phyloP scores from a whole-genome alignment of 1,284 basidiomycete species.

The Wallemia ichthyophaga region DNA sequence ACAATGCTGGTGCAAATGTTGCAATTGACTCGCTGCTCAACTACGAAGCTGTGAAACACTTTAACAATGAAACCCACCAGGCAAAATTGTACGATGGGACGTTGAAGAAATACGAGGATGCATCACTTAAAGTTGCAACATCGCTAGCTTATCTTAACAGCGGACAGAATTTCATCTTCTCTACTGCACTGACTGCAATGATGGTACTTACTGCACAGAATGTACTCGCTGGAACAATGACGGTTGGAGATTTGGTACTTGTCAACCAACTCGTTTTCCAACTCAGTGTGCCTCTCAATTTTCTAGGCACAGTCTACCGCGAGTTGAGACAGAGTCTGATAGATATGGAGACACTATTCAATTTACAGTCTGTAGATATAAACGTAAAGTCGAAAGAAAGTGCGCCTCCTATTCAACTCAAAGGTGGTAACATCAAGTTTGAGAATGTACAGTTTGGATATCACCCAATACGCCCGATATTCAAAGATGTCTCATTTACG shows the following conservation, averaged over 20 bases:
- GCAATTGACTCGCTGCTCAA: constrained; percentile 91
- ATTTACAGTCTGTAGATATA: constrained; percentile 53
- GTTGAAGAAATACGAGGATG: constrained; percentile 58
- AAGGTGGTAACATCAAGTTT: constrained; percentile 66
- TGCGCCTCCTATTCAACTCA: constrained; percentile 26
- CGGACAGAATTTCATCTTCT: constrained; percentile 89
- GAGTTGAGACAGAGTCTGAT: constrained; percentile 80
- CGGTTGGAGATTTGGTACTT: constrained; percentile 90
- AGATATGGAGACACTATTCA: constrained; percentile 90
- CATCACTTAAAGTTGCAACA: constrained; percentile 80
- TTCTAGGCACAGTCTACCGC: constrained; percentile 84
- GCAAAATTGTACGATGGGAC: constrained; percentile 73
- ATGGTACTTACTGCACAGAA: constrained; percentile 94
- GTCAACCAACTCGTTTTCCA: constrained; percentile 99
- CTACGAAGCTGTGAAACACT: constrained; percentile 95
- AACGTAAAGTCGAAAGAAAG: constrained; percentile 27
- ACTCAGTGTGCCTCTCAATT: constrained; percentile 78
- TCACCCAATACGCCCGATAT: constrained; percentile 65
- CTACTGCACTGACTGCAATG: constrained; percentile 62
- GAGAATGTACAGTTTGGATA: constrained; percentile 80
- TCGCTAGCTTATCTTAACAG: constrained; percentile 79
- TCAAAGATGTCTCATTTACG: constrained; percentile 59
- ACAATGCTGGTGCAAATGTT: constrained; percentile 78
- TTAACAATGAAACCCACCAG: constrained; percentile 87
- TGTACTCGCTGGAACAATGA: constrained; percentile 80